Conservation (phyloP, 2,329 filamentous ascomycete genomes). For the Elsinoe fawcettii region DNA sequence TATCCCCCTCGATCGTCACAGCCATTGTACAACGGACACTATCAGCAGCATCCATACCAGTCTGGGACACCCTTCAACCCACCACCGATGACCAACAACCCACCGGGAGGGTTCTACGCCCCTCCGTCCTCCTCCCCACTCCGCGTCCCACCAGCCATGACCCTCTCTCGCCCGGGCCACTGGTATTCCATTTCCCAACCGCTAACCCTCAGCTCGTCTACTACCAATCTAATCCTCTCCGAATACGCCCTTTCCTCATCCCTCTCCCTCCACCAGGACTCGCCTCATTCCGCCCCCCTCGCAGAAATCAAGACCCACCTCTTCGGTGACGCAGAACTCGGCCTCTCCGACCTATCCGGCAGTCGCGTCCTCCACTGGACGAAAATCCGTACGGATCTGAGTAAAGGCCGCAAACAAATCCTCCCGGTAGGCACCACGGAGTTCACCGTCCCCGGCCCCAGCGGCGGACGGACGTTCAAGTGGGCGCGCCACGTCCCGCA, state of each 20-base stretch:
- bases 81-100: neutral
- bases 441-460: neutral
- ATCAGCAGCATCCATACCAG: neutral
- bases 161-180: neutral
- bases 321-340: neutral
- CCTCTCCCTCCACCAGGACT: neutral
- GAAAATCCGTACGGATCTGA: neutral
- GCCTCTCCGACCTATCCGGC: neutral
- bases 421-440: neutral
- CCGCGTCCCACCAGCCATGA: neutral
- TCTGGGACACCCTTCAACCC: neutral
- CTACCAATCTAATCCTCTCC: slow-evolving; percentile 20
- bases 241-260: slow-evolving; percentile 19
- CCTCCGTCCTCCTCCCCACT: neutral
- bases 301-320: neutral
- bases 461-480: neutral
- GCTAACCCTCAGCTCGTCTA: slow-evolving; percentile 16
- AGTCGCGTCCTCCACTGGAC: neutral
- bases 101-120: neutral
- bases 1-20: too few relatives aligned
- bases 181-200: slow-evolving; percentile 15
- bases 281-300: neutral
- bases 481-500: neutral
- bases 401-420: neutral
- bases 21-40: neutral